Evolutionary conservation across 441 rosid genomes (phyloP), one percentile per base, ranked within the genome.

Genomic region (Pelargonium australe): DNA sequence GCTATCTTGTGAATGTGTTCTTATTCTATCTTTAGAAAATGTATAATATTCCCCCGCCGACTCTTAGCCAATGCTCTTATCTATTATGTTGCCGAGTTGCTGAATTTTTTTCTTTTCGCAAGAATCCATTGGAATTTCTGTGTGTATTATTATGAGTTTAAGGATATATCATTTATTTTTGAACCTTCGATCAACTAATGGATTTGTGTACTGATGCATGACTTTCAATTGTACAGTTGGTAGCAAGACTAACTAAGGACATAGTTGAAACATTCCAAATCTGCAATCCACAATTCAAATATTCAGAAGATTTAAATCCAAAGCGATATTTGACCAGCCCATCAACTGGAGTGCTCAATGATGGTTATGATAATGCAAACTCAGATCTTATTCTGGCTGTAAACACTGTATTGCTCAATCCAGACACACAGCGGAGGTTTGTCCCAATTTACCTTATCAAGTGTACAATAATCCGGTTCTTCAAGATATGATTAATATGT

Each of bases 311-410:
- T 74, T 79, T 89, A 78, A 91, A 89, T 85, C 98, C 97, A 40
- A 96, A 91, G 87, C 89, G 96, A 73, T 96, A 88, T 83, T 83
- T 96, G 88, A 96, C 97, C 67, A 91, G 86, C 76, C 99, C 99
- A 60, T 87, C 98, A 43, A 82, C 75, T 78, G 96, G 98, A 79
- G 94, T 89, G 70, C 91, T 83, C 76, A 96, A 96, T 76, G 99
- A 89, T 80, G 98, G 99, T 77, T 82, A 74, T 82, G 99, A 93
- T 81, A 96, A 96, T 83, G 92, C 80, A 78, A 91, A 93, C 80
- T 93, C 97, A 4, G 99, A 96, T 80, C 96, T 93, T 72, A 93
- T 96, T 84, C 82, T 96, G 74, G 70, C 91, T 23, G 98, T 89
- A 67, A 96, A 96, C 80, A 83, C 72, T 77, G 75, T 79, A 66